A percentile compares a stretch with the other conserved stretches of the same genome.
These are phyloP conservation scores for Ceratobasidium sp. DNA, from an alignment of 1,284 basidiomycete genomes.

Conservation along the genomic window DNA sequence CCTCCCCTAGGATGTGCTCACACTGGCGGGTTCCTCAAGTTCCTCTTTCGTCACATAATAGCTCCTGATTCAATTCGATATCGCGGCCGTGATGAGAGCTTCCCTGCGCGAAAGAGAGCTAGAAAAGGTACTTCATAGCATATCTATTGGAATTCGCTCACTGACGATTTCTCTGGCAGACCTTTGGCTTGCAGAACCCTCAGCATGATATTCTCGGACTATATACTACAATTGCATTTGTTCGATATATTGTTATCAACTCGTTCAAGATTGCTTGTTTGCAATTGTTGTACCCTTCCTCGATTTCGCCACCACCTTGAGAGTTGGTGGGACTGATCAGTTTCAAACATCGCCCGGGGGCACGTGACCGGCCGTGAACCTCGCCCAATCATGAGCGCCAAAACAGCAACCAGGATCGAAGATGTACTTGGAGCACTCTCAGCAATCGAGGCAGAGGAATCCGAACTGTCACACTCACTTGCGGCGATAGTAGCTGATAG, in stretches of 20 bases:
- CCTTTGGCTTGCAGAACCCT: not conserved
- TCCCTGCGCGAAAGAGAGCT: not conserved
- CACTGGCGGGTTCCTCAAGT: slow-evolving; percentile 60
- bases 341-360: not conserved
- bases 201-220: too few relatives aligned
- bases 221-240: too few relatives aligned
- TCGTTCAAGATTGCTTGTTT: not conserved
- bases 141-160: not conserved
- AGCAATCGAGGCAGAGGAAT: slow-evolving; percentile 35
- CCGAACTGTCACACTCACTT: slow-evolving; percentile 33
- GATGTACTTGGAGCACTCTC: slow-evolving; percentile 42
- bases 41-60: slow-evolving; percentile 60
- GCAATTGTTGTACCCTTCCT: not conserved
- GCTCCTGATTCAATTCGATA: slow-evolving; percentile 56
- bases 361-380: slow-evolving; percentile 27
- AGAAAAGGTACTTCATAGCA: not conserved
- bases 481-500: slow-evolving; percentile 33
- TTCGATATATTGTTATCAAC: not conserved
- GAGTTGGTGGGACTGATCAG: not conserved
- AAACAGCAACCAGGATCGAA: slow-evolving; percentile 34
- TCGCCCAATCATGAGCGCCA: slow-evolving; percentile 31
- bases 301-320: not conserved
- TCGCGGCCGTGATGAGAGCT: not conserved
- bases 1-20: slow-evolving; percentile 60
- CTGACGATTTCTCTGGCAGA: not conserved